A percentile compares a stretch with the other conserved stretches of the same genome.
Conservation (phyloP, 345 rosid genomes). For the Ailanthus altissimus region DNA sequence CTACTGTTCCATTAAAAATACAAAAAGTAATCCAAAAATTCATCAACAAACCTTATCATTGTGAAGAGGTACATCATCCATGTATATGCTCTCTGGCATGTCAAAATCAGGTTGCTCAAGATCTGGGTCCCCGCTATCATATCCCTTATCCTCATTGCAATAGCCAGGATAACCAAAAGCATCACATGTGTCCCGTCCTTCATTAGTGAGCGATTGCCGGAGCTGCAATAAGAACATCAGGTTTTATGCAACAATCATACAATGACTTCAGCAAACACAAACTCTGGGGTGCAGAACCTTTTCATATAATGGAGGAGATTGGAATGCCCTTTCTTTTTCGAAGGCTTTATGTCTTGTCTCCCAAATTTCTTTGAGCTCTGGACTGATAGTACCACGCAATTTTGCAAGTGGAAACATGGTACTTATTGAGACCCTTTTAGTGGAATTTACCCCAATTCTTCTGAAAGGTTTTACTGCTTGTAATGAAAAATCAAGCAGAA, state of each 20-base stretch:
- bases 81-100: slow-evolving; percentile 45
- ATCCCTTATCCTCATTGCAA: slow-evolving; percentile 40
- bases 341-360: slow-evolving; percentile 33
- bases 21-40: slow-evolving; percentile 13
- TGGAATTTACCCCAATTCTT: slow-evolving; percentile 41
- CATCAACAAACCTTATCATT: slow-evolving; percentile 39
- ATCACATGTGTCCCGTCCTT: slow-evolving; percentile 41
- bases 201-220: slow-evolving; percentile 59
- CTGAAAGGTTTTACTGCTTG: slow-evolving; percentile 65
- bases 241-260: slow-evolving; percentile 17
- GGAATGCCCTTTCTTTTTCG: slow-evolving; percentile 35
- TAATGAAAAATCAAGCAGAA: slow-evolving; percentile 20
- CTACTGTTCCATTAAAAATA: not conserved
- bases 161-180: slow-evolving; percentile 38
- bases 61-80: slow-evolving; percentile 49
- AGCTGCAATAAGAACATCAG: slow-evolving; percentile 55
- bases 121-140: slow-evolving; percentile 53
- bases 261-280: not conserved
- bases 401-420: slow-evolving; percentile 80
- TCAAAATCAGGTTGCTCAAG: slow-evolving; percentile 50
- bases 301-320: slow-evolving; percentile 63
- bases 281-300: slow-evolving; percentile 48
- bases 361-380: slow-evolving; percentile 74
- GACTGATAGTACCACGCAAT: slow-evolving; percentile 65
- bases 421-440: slow-evolving; percentile 40